phyloP scores from a whole-genome alignment of 2,329 filamentous ascomycete genomes.

The Aspergillaceae sp. region DNA sequence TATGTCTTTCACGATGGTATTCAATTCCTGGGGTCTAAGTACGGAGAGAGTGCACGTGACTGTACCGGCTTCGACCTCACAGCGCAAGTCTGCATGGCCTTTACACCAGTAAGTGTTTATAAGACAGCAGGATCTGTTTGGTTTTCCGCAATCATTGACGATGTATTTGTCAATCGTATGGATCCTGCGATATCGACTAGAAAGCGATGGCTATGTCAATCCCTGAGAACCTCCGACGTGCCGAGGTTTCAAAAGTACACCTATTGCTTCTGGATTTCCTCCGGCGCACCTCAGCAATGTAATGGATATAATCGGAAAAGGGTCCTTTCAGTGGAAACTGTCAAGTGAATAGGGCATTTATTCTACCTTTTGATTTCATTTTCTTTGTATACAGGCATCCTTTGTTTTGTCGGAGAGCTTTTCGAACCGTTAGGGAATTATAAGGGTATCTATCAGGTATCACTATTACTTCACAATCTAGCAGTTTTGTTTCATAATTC shows the following conservation, averaged over 20 bases:
- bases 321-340: neutral
- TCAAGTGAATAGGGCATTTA: neutral
- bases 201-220: neutral
- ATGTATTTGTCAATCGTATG: no score
- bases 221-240: neutral
- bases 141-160: no score
- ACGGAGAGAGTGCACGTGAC: neutral
- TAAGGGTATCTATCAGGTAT: no score
- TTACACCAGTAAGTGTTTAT: no score
- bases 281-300: neutral
- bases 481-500: neutral
- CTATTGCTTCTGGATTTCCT: neutral
- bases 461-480: neutral
- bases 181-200: no score
- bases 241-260: neutral
- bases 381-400: neutral
- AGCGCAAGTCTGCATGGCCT: no score
- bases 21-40: neutral
- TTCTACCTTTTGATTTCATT: neutral
- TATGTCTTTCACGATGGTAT: neutral
- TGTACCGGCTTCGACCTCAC: no score
- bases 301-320: neutral
- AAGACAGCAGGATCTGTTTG: no score
- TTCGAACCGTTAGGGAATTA: no score
- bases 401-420: no score